Evolutionary conservation across 2,329 filamentous ascomycete species (phyloP).

Genomic region (Penicillium aurantiogriseum): DNA sequence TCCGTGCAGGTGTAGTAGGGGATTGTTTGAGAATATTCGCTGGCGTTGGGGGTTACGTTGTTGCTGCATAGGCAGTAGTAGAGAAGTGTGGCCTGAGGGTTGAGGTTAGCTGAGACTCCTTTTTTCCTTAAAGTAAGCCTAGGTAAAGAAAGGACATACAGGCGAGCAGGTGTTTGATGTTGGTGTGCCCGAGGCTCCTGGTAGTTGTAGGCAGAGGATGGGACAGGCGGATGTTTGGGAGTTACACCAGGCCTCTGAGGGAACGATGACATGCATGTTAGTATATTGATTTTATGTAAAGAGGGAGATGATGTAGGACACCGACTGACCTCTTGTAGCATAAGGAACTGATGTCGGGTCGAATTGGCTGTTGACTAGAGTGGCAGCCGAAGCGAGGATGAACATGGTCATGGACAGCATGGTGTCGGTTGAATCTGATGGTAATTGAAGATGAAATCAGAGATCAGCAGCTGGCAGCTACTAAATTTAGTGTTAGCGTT

Average conservation of each 20-base stretch:
- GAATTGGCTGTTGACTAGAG: conserved; percentile 39
- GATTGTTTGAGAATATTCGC: conserved; percentile 62
- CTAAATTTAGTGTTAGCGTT: background rate
- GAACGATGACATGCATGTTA: background rate
- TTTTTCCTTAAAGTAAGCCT: background rate
- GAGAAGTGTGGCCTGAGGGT: conserved; percentile 45
- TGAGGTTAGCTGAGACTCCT: background rate
- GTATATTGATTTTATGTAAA: background rate
- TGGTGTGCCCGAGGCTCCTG: conserved; percentile 35
- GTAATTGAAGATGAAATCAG: conserved; percentile 3
- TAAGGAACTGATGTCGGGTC: conserved; percentile 38
- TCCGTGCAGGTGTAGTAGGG: conserved; percentile 62
- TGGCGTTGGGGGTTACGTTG: conserved; percentile 55
- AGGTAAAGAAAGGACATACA: conserved; percentile 25
- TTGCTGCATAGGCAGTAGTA: conserved; percentile 59
- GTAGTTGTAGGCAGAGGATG: conserved; percentile 46
- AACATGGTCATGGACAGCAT: conserved; percentile 35
- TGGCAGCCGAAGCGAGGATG: conserved; percentile 31
- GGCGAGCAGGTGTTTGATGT: conserved; percentile 42
- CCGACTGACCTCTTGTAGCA: conserved; percentile 36
- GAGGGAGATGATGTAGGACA: background rate
- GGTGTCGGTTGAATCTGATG: conserved; percentile 8
- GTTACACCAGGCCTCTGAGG: conserved; percentile 43
- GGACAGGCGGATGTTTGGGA: conserved; percentile 45
- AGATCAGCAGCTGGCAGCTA: background rate